phyloP scores from a whole-genome alignment of 176 grass and related monocot genomes.

The Bothriochloa decipiens region DNA sequence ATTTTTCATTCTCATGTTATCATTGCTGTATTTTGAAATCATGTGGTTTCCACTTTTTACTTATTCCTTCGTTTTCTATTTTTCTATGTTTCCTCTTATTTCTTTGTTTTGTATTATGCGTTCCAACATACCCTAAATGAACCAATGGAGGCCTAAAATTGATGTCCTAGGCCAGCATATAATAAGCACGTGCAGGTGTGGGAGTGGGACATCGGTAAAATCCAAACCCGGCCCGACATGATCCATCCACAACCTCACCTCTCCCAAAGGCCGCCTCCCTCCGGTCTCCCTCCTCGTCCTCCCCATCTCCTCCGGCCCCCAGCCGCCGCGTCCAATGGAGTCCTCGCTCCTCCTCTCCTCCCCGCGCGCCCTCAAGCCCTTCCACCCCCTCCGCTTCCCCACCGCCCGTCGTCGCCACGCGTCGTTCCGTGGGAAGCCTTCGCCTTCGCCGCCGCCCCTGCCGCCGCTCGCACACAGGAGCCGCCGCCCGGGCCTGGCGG shows the following conservation, averaged over 20 bases:
- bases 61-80: no score
- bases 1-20: no score
- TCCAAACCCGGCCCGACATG: constrained; percentile 5
- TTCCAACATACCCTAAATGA: no score
- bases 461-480: not conserved
- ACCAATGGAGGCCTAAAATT: no score
- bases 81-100: no score
- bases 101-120: no score
- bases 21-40: no score
- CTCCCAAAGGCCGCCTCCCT: not conserved
- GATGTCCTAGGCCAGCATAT: no score
- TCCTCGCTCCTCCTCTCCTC: constrained; percentile 64
- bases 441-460: not conserved
- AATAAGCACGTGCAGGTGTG: not conserved
- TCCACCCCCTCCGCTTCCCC: constrained; percentile 18
- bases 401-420: constrained; percentile 25
- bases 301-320: not conserved
- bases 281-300: constrained; percentile 1
- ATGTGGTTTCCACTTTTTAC: no score
- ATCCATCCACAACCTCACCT: constrained; percentile 42
- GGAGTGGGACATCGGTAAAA: not conserved
- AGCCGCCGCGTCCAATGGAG: constrained; percentile 62
- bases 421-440: not conserved
- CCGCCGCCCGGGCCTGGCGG: constrained; percentile 3
- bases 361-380: constrained; percentile 48